Evolutionary conservation across 768 basidiomycete genomes (phyloP), one percentile per base, ranked within the genome.

Genomic region (Phallus indusiatus): DNA sequence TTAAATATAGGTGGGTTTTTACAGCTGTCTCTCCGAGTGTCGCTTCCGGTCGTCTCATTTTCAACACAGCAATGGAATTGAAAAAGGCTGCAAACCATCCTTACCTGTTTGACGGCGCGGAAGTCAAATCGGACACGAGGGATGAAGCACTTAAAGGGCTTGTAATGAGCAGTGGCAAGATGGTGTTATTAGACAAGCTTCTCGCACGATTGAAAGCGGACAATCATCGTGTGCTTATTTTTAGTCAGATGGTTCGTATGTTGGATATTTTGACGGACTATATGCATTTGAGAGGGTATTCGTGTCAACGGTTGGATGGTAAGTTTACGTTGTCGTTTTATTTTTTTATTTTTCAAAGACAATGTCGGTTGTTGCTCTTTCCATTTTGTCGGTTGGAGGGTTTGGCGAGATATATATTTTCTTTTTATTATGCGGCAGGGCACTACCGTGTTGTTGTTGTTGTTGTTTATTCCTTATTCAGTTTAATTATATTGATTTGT

Each of bases 31-130:
- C 14, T 20, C 21, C 24, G 12, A 21, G 28, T 54, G 46, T 47
- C 14, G 50, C 24, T 28, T 35, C 33, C n/a, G 20, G 54, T 56
- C 35, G 24, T 47, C 24, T 28, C 11, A 33, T 12, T 53, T 55
- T 33, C 18, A 1, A 37, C 58, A 9, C 63, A 88, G 95, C 95
- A 0, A 96, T 99, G 94, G 96, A 98, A 70, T 78, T 98, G 53
- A 98, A 98, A 78, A 98, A 99, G 72, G 94, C 94, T 1, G 93
- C 92, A 24, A 98, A 98, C 68, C 96, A 99, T 67, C 96, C 96
- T 1, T 99, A 88, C 71, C 81, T 99, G 1, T 98, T 98, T 67
- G 96, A 99, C 55, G 96, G 96, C 24, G 96, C 93, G 20, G 96
- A 98, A 72, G 73, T 76, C 2, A 71, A 71, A 54, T 76, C 79